Base-by-base conservation (phyloP, 345 rosid genomes). In the Salix purpurea region DNA sequence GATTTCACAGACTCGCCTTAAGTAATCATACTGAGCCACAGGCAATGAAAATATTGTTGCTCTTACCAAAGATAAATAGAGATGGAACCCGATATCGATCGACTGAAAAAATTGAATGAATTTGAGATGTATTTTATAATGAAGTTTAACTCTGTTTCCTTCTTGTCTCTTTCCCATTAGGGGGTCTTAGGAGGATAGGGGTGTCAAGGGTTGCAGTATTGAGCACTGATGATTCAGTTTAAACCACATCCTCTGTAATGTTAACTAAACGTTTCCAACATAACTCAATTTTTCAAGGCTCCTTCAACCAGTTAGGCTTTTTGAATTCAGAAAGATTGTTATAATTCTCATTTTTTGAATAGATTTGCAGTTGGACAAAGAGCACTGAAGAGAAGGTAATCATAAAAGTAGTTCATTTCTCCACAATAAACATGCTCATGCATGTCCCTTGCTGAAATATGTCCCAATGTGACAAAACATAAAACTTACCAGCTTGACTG, bases 401-500 rank as follows among this genome's bases (percentile, higher is more conserved):
- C 62, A 56, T 56, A 56, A 56, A 21, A 56, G 62, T 3, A 9
- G 14, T 56, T 56, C 62, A n/a, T 56, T 56, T 56, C 26, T 56
- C 28, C 62, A n/a, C 26, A 56, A n/a, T n/a, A n/a, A 56, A 23
- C 62, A n/a, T 23, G 28, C 1, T 9, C 23, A 56, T n/a, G 62
- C 1, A n/a, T n/a, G 62, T 10, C 13, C 26, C 62, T n/a, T 34
- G 23, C 30, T 66, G 44, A 66, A 28, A 14, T 66, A n/a, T 21
- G 26, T 66, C 69, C 69, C 15, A 18, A 28, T 7, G 40, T 34
- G 69, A 30, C n/a, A 66, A 18, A 7, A 66, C 3, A 6, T 48
- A 30, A 32, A 18, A 30, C 91, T 90, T 85, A 91, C 97, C 71
- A 94, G 75, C 81, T 85, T 86, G 74, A 94, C 21, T 0, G 94